Percentiles rank a stretch among this genome's conserved stretches.
phyloP scores from a whole-genome alignment of 1,139 yeast species.

The Scheffersomyces insectosa region DNA sequence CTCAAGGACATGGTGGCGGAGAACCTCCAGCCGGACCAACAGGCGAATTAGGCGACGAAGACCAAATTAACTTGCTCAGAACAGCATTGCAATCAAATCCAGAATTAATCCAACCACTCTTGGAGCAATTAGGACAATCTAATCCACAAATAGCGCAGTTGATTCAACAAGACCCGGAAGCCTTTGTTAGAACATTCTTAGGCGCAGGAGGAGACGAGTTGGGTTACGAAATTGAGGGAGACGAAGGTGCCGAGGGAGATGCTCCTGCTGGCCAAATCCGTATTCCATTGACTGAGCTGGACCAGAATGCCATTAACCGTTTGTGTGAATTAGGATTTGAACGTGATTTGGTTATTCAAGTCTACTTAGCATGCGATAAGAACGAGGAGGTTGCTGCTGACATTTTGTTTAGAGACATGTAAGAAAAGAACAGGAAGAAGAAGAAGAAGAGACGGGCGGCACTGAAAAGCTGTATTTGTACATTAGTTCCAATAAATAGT shows the following conservation, averaged over 20 bases:
- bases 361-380: slow-evolving; percentile 96
- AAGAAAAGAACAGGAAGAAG: slow-evolving; percentile 6
- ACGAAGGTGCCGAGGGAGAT: slow-evolving; percentile 29
- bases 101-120: slow-evolving; percentile 79
- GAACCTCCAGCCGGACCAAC: slow-evolving; percentile 19
- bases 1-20: slow-evolving; percentile 24
- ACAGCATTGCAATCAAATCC: slow-evolving; percentile 85
- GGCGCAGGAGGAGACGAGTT: slow-evolving; percentile 56
- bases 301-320: slow-evolving; percentile 83
- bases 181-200: slow-evolving; percentile 70
- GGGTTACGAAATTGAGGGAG: slow-evolving; percentile 38
- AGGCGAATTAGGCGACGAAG: slow-evolving; percentile 43
- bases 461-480: neutral
- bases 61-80: slow-evolving; percentile 66
- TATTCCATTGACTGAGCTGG: slow-evolving; percentile 75
- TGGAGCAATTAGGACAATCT: slow-evolving; percentile 79
- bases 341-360: slow-evolving; percentile 83
- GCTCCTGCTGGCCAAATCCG: slow-evolving; percentile 43
- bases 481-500: neutral
- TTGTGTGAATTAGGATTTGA: slow-evolving; percentile 93
- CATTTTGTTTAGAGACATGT: slow-evolving; percentile 65
- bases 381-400: slow-evolving; percentile 97
- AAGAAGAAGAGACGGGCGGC: slow-evolving; percentile 1
- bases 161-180: slow-evolving; percentile 85
- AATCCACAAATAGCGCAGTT: slow-evolving; percentile 86